These are phyloP conservation scores for Omphalotus guepiniiformis DNA, from an alignment of 768 basidiomycete species.

Conservation along the genomic window DNA sequence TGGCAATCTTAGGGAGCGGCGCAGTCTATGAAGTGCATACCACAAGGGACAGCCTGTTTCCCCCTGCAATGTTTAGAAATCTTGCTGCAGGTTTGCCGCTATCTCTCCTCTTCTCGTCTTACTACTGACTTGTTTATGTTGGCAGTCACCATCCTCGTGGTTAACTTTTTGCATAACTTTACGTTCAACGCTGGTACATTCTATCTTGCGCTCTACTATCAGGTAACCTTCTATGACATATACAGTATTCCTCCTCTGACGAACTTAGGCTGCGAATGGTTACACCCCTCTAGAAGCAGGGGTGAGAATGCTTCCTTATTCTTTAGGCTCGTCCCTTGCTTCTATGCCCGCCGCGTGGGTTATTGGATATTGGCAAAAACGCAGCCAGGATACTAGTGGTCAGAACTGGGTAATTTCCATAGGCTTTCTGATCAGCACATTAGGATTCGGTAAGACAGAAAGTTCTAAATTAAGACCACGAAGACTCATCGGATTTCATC, in stretches of 20 bases:
- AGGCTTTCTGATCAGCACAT: constrained; percentile 60
- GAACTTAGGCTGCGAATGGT: constrained; percentile 59
- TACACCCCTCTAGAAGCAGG: constrained; percentile 71
- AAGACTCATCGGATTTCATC: constrained; percentile 12
- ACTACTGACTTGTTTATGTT: not conserved
- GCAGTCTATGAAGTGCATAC: constrained; percentile 68
- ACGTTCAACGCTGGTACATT: constrained; percentile 83
- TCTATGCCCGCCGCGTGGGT: constrained; percentile 87
- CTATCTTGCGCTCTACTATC: constrained; percentile 80
- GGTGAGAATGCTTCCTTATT: constrained; percentile 74
- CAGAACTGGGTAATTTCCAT: constrained; percentile 61
- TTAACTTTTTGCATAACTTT: constrained; percentile 79
- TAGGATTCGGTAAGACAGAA: constrained; percentile 62
- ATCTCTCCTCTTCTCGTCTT: not conserved
- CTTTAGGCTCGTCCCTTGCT: constrained; percentile 78
- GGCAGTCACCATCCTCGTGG: constrained; percentile 59
- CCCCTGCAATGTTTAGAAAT: constrained; percentile 56
- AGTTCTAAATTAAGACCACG: constrained; percentile 13
- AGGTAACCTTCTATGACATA: constrained; percentile 41
- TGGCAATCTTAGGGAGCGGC: constrained; percentile 49
- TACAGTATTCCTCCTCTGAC: constrained; percentile 11
- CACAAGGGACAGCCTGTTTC: constrained; percentile 68
- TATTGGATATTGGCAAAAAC: constrained; percentile 62
- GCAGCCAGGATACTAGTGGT: constrained; percentile 51
- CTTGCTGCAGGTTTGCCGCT: constrained; percentile 49